Base-by-base conservation (phyloP, 805 yeast species). In the Priceomyces melissophilus region DNA sequence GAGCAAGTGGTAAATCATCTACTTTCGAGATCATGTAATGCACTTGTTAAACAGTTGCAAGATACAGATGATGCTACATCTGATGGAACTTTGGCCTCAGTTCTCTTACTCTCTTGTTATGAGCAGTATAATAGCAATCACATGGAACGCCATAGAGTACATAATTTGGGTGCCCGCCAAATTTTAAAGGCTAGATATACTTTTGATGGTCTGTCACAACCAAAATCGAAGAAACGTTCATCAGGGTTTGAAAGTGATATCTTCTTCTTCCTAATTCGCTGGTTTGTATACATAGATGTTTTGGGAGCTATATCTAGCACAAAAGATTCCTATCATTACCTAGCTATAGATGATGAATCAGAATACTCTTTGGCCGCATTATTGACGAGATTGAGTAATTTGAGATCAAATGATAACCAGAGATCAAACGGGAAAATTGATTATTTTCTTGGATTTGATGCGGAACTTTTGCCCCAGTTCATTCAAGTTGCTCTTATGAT, bases 281-380 rank as follows among this genome's bases (percentile, higher is more conserved):
- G 88, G 87, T 83, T 79, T 54, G 81, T 79, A 0, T 84, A 81
- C 52, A 61, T 81, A 27, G 88, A 82, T 50, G 76, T 82, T 2
- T 66, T 84, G 14, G 83, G 87, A 0, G 73, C 79, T 1, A 61
- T 84, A 16, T 76, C 86, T 1, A 73, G 87, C 0, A 73, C 84
- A 2, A 59, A 55, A 15, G 51, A 60, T 38, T 37, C 70, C 6
- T 55, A 59, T 30, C 63, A 61, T 49, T 61, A 64, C 40, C 52
- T 63, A 2, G 47, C 55, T 10, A 47, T 49, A 0, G 46, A 47
- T 26, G 57, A 54, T 6, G 55, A 47, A n/a, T 29, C 20, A 8
- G 45, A 45, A 5, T 35, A 37, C 7, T 30, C 30, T 25, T 46
- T 40, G 5, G 59, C 65, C 1, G 55, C 53, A 3, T 40, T 44